Conservation (phyloP, 2,329 filamentous ascomycete species). For the Cyphellophora europaea region DNA sequence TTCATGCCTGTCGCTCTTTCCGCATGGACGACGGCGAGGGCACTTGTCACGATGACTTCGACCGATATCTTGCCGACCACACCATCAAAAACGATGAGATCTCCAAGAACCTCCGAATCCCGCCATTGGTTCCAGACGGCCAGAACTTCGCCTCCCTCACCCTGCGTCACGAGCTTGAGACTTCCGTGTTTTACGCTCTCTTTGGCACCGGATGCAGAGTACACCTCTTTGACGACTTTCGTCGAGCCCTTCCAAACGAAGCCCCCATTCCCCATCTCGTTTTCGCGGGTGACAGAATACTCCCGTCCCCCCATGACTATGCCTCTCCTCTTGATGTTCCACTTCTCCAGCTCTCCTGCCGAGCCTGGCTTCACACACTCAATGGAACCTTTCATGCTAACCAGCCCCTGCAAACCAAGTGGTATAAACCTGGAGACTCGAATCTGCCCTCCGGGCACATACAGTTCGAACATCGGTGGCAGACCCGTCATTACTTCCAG, state of each 20-base stretch:
- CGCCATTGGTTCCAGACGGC: slow-evolving; percentile 7
- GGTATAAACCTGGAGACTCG: slow-evolving; percentile 1
- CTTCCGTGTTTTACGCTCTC: neutral
- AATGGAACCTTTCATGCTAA: slow-evolving; percentile 2
- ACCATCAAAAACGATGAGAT: slow-evolving; percentile 3
- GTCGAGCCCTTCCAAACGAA: too few species aligned
- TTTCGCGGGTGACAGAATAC: too few species aligned
- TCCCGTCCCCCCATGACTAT: neutral
- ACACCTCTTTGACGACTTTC: slow-evolving; percentile 1
- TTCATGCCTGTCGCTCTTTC: slow-evolving; percentile 4
- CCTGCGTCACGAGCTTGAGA: slow-evolving; percentile 1
- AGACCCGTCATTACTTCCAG: neutral
- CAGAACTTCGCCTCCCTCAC: slow-evolving; percentile 1
- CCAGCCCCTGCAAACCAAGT: slow-evolving; percentile 3
- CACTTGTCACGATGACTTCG: slow-evolving; percentile 3
- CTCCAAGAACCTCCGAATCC: slow-evolving; percentile 2
- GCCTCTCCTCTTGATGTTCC: slow-evolving; percentile 4
- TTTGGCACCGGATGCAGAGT: neutral
- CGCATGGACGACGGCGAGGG: slow-evolving; percentile 1
- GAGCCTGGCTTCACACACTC: neutral
- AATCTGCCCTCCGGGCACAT: slow-evolving; percentile 1
- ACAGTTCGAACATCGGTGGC: slow-evolving; percentile 5
- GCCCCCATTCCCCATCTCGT: too few species aligned
- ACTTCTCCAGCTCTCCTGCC: slow-evolving; percentile 1
- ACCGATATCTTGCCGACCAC: slow-evolving; percentile 1